A percentile compares a stretch with the other conserved stretches of the same genome.
phyloP scores from a whole-genome alignment of 2,329 filamentous ascomycete genomes.

The Onygena corvina region DNA sequence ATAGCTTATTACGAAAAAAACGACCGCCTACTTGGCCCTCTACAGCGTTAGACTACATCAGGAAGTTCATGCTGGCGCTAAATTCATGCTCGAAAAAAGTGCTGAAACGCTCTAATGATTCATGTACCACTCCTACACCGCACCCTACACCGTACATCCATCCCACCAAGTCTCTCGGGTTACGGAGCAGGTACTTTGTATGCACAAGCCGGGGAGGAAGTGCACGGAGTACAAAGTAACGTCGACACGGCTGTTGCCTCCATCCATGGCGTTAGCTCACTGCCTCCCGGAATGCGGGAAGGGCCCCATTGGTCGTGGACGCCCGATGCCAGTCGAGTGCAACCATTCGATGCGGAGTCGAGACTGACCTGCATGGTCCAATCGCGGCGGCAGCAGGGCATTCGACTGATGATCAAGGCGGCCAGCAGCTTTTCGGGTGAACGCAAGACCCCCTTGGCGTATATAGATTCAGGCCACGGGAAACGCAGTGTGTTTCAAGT shows the following conservation, averaged over 20 bases:
- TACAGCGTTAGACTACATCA: no score
- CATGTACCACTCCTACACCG: no score
- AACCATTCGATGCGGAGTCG: constrained; percentile 4
- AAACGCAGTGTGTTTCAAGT: constrained; percentile 4
- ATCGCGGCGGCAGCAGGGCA: not conserved
- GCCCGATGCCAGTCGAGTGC: constrained; percentile 3
- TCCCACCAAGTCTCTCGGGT: no score
- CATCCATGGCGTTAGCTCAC: no score
- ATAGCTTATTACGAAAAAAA: no score
- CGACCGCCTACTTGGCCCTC: no score
- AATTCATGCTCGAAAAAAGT: no score
- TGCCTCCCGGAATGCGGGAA: constrained; percentile 2
- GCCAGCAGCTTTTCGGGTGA: not conserved
- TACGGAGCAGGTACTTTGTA: no score
- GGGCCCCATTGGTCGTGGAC: not conserved
- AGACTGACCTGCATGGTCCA: not conserved
- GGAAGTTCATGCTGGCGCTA: no score
- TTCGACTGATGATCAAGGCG: constrained; percentile 1
- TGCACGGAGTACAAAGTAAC: not conserved
- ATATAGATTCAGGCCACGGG: not conserved
- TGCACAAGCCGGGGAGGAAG: not conserved
- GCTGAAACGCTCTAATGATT: no score
- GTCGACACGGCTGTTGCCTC: no score
- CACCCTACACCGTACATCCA: no score
- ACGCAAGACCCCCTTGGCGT: not conserved